Base-by-base conservation (phyloP, 1,139 yeast genomes). In the Blastobotrys illinoisensis region DNA sequence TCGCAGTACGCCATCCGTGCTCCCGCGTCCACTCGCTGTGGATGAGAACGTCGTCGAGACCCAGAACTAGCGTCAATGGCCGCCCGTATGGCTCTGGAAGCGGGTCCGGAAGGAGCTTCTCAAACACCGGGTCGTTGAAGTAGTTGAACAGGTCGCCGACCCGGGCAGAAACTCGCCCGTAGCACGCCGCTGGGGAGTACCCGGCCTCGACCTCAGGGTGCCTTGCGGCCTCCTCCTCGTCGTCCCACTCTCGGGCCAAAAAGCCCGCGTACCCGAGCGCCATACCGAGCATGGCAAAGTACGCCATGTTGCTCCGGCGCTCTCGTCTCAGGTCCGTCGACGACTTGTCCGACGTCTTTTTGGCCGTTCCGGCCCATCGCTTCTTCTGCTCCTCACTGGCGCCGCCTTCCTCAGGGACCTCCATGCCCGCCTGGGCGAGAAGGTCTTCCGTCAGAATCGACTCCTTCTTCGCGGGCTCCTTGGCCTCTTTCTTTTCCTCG, bases 1-100 rank as follows among this genome's bases (percentile, higher is more conserved):
- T 95, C 47, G 96, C 98, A 19, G 98, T 93, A 75, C 96, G 85
- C 99, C 99, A 93, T 53, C 99, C 99, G 68, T 85, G 80, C 71
- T 88, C 83, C 62, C 90, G 83, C 57, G 88, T 82, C 99, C 99
- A 93, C 58, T 86, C 88, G 49, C 96, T 85, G 72, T 93, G 97
- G 58, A 91, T 82, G 69, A 93, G 79, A 59, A 93, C 77, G 68
- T 93, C 99, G 64, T 93, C 99, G 65, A 93, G 79, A 24, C 90
- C 86, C 62, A 93, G 74, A 5, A 93, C 97, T 63, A 93, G 77
- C 2, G 99, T 93, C 69, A 88, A 75, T 44, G 97, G 97, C 68
- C 97, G 86, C 68, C 93, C 88, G 72, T 91, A 93, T 54, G 95
- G 95, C 66, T 89, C 95, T 7, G 90, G 89, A 24, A 95, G 86